These are phyloP conservation scores for Chrysoporthe puriensis DNA, from an alignment of 2,329 filamentous ascomycete genomes.

Conservation along the genomic window DNA sequence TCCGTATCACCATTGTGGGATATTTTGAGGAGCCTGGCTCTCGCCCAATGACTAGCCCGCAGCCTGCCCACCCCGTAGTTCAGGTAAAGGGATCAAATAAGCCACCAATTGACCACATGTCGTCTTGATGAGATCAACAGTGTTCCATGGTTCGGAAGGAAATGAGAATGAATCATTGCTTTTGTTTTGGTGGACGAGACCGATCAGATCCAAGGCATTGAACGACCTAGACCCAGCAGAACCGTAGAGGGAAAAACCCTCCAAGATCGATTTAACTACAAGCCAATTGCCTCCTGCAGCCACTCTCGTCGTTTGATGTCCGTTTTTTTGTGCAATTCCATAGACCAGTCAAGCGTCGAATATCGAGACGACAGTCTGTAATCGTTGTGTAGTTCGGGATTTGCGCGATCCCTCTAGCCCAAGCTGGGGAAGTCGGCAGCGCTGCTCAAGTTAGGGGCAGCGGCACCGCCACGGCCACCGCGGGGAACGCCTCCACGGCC, in stretches of 20 bases:
- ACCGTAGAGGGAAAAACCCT: slow-evolving; percentile 13
- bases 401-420: slow-evolving; percentile 36
- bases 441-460: slow-evolving; percentile 58
- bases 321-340: slow-evolving; percentile 8
- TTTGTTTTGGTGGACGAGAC: slow-evolving; percentile 29
- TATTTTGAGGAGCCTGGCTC: slow-evolving; percentile 18
- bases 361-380: slow-evolving; percentile 21
- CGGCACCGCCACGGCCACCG: slow-evolving; percentile 47
- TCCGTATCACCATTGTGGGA: slow-evolving; percentile 25
- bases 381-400: slow-evolving; percentile 10
- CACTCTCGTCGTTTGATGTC: slow-evolving; percentile 9
- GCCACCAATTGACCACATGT: neutral
- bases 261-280: slow-evolving; percentile 18
- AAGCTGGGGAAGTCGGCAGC: slow-evolving; percentile 65
- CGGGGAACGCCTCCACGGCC: slow-evolving; percentile 47
- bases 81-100: neutral
- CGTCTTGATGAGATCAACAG: neutral
- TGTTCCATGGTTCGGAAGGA: slow-evolving; percentile 15
- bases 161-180: slow-evolving; percentile 23
- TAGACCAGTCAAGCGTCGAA: slow-evolving; percentile 10
- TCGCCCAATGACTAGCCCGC: slow-evolving; percentile 26
- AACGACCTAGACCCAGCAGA: slow-evolving; percentile 21
- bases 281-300: slow-evolving; percentile 3
- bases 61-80: slow-evolving; percentile 11
- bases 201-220: slow-evolving; percentile 22